Percentiles rank a stretch among this genome's conserved stretches.
These are phyloP conservation scores for Ganoderma sp. DNA, from an alignment of 1,284 basidiomycete species.

Conservation along the genomic window DNA sequence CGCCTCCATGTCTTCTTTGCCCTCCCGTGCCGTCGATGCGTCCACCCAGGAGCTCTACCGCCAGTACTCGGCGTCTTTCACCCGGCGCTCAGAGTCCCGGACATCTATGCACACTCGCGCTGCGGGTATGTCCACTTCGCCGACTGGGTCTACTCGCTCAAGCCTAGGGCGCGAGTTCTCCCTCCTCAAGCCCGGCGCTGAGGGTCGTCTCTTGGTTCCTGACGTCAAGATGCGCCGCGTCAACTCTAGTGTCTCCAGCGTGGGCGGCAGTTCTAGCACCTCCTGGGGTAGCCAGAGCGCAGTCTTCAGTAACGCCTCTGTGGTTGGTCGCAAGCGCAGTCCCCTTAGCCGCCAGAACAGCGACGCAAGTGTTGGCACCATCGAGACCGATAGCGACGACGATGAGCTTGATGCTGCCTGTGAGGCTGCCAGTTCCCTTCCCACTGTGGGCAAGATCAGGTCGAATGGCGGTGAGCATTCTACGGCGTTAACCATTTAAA, in stretches of 20 bases:
- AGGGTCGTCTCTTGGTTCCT: conserved; percentile 71
- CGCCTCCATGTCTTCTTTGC: conserved; percentile 26
- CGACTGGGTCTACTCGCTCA: conserved; percentile 41
- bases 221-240: conserved; percentile 57
- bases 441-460: conserved; percentile 35
- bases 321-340: conserved; percentile 41
- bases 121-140: conserved; percentile 39
- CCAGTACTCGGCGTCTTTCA: conserved; percentile 59
- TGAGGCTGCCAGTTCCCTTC: conserved; percentile 24
- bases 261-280: conserved; percentile 33
- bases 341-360: conserved; percentile 47
- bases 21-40: conserved; percentile 27
- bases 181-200: conserved; percentile 59
- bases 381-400: conserved; percentile 48
- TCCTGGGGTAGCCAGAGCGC: conserved; percentile 32
- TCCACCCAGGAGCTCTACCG: conserved; percentile 51
- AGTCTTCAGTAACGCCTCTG: conserved; percentile 20
- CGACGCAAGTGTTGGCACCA: conserved; percentile 37
- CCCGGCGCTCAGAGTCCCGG: conserved; percentile 57
- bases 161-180: conserved; percentile 49
- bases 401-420: conserved; percentile 30
- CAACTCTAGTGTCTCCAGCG: conserved; percentile 37
- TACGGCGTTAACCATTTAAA: background rate
- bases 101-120: conserved; percentile 43
- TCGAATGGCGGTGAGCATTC: conserved; percentile 40